A percentile compares a stretch with the other conserved stretches of the same genome.
phyloP scores from a whole-genome alignment of 441 rosid genomes.

The Aleurites moluccanus region DNA sequence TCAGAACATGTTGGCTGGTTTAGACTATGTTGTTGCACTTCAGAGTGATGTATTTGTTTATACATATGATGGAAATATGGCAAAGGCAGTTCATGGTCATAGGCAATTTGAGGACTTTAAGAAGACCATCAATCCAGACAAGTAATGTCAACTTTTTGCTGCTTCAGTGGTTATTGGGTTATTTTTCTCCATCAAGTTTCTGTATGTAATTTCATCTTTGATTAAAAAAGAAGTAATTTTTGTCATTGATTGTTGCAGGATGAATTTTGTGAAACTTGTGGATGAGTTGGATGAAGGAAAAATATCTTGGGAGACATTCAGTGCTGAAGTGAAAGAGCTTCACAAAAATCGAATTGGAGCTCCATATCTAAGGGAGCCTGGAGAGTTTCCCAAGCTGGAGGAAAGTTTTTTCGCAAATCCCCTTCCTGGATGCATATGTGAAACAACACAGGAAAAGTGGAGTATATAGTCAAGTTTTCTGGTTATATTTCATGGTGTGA shows the following conservation, averaged over 20 bases:
- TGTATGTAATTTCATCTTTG: not conserved
- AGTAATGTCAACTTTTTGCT: conserved; percentile 37
- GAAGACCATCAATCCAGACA: conserved; percentile 88
- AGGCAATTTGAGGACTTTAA: conserved; percentile 78
- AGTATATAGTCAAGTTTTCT: conserved; percentile 20
- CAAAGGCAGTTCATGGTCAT: conserved; percentile 98
- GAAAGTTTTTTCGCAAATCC: conserved; percentile 89
- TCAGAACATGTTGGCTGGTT: conserved; percentile 95
- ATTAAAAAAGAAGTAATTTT: not conserved
- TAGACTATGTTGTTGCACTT: conserved; percentile 86
- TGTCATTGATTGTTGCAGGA: conserved; percentile 45
- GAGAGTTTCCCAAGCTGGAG: conserved; percentile 77
- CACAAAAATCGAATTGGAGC: conserved; percentile 70
- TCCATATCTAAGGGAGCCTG: conserved; percentile 63
- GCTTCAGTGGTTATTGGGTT: not conserved
- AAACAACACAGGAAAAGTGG: conserved; percentile 38
- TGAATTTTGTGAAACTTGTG: conserved; percentile 76
- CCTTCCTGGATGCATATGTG: conserved; percentile 85
- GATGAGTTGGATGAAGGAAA: conserved; percentile 75
- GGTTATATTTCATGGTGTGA: conserved; percentile 11
- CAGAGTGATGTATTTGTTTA: conserved; percentile 83
- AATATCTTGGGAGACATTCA: conserved; percentile 80
- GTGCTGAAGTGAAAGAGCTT: conserved; percentile 78
- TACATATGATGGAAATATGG: conserved; percentile 96
- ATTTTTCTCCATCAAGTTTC: not conserved